These are phyloP conservation scores for Chrysopogon serrulatus DNA, from an alignment of 176 grass and related monocot species.

Conservation along the genomic window DNA sequence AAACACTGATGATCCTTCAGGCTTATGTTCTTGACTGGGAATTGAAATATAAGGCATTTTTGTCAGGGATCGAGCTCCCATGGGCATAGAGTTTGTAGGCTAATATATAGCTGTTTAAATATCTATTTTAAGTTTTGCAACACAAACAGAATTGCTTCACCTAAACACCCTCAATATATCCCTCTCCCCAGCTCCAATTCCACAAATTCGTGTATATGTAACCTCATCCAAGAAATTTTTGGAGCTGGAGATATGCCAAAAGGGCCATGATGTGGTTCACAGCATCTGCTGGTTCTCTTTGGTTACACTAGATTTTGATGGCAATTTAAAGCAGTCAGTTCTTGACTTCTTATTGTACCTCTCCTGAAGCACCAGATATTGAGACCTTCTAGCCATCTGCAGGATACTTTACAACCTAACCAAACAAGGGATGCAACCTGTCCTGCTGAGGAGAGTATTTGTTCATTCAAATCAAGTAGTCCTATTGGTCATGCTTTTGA, in stretches of 20 bases:
- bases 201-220: not conserved
- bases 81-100: not conserved
- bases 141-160: not conserved
- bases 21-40: conserved; percentile 16
- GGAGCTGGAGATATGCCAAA: not conserved
- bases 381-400: conserved; percentile 9
- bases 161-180: not conserved
- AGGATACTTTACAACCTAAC: conserved; percentile 32
- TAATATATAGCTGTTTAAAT: not conserved
- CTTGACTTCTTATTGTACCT: not conserved
- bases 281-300: conserved; percentile 25
- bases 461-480: conserved; percentile 69
- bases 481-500: conserved; percentile 48
- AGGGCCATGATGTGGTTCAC: not conserved
- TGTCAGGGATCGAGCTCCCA: not conserved
- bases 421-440: conserved; percentile 50
- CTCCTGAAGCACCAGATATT: not conserved
- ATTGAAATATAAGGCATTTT: not conserved
- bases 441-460: conserved; percentile 85
- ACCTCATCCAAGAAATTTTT: not conserved
- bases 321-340: not conserved
- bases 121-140: not conserved
- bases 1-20: not conserved
- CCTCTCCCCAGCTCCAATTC: not conserved
- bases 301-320: conserved; percentile 18